Percentiles rank a stretch among this genome's conserved stretches.
Evolutionary conservation across 495 filamentous ascomycete genomes (phyloP).

Genomic region (Talaromyces trachyspermus): DNA sequence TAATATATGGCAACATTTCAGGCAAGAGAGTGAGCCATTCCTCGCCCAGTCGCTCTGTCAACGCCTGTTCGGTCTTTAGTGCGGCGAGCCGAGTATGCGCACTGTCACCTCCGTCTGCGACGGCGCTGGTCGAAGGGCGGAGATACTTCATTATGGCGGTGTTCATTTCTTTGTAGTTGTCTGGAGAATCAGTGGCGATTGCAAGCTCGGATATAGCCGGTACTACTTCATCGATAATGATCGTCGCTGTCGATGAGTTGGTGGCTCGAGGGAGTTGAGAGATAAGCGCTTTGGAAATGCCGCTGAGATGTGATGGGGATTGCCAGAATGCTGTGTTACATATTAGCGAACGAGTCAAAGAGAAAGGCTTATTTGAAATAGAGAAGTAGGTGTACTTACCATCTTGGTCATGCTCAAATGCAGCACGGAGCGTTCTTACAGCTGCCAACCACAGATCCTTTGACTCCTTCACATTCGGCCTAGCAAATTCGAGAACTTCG

Average conservation of each 20-base stretch:
- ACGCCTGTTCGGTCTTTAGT: constrained; percentile 65
- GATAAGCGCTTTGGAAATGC: constrained; percentile 60
- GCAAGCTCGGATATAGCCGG: constrained; percentile 71
- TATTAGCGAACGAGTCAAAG: constrained; percentile 3
- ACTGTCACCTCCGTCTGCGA: constrained; percentile 42
- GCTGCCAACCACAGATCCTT: constrained; percentile 54
- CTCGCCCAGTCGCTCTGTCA: constrained; percentile 74
- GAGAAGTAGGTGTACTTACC: constrained; percentile 38
- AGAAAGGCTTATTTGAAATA: too few relatives aligned
- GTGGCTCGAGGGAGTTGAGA: constrained; percentile 57
- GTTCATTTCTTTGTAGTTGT: constrained; percentile 87
- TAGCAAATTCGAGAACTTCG: constrained; percentile 48
- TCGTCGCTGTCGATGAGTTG: constrained; percentile 22
- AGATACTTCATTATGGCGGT: constrained; percentile 63
- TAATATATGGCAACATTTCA: constrained; percentile 92
- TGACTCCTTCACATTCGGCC: constrained; percentile 42
- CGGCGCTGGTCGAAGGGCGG: constrained; percentile 55
- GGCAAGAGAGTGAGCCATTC: constrained; percentile 87
- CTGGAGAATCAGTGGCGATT: constrained; percentile 63
- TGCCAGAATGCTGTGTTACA: constrained; percentile 67
- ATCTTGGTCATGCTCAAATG: constrained; percentile 75
- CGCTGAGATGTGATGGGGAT: constrained; percentile 72
- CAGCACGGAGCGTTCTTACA: constrained; percentile 59
- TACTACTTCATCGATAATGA: constrained; percentile 41
- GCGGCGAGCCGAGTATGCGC: constrained; percentile 59